Evolutionary conservation across 73 alveolate species (phyloP), one percentile per base, ranked within the genome.

Genomic region (Paramecium primaurelia): DNA sequence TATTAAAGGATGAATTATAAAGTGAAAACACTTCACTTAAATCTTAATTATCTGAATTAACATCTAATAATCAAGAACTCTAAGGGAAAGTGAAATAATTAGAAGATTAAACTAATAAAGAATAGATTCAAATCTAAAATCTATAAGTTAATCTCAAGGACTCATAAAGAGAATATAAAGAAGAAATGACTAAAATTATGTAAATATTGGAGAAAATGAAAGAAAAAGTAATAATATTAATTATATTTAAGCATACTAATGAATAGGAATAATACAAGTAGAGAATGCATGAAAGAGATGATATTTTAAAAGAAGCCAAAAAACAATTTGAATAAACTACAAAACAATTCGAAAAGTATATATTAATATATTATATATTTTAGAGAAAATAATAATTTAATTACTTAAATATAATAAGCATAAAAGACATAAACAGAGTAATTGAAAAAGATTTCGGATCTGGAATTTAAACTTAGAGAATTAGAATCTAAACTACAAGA

Each of bases 181-280:
- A 75, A 22, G 88, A 75, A 45, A 75, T 75, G 88, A 75, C 88
- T 75, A 75, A 75, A 75, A 37, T 75, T 16, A 75, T 75, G 60
- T 5, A 30, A 30, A 75, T 75, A n/a, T n/a, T 32, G n/a, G 88
- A 75, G 18, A 75, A 75, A 75, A 32, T 37, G 49, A 40, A 37
- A 37, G 88, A 75, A 16, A 75, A 75, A 16, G 58, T 75, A 34
- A 4, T 1, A 6, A 32, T 49, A 18, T 54, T n/a, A 0, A 54
- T 54, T 1, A 54, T 18, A n/a, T 7, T 18, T 54, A 54, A 54
- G 69, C 69, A 54, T 54, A 3, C 36, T n/a, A 34, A 54, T 54
- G 88, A 75, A 37, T 37, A 37, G 14, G 88, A 75, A 6, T 37
- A 75, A 37, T 75, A 75, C 26, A 75, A 75, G n/a, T 34, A 12